Percentiles rank a stretch among this genome's conserved stretches.
phyloP scores from a whole-genome alignment of 768 basidiomycete genomes.

The Agaricus subrufescens region DNA sequence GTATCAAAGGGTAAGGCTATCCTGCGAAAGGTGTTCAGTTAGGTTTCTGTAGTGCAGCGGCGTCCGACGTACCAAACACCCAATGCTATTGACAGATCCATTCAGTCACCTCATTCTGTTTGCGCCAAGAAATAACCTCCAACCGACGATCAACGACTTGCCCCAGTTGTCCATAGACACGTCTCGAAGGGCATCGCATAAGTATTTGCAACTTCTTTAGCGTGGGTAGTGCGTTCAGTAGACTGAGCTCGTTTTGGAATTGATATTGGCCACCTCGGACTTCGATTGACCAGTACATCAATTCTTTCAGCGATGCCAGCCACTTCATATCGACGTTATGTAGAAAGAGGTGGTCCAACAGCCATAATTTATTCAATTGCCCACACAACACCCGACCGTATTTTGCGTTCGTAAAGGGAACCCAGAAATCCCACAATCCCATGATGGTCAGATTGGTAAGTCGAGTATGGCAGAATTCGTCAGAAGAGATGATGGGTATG shows the following conservation, averaged over 20 bases:
- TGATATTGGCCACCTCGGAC: background rate
- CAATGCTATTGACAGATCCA: background rate
- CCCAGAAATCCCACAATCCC: constrained; percentile 7
- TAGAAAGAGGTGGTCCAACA: constrained; percentile 3
- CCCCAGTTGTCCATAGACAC: background rate
- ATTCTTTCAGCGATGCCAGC: constrained; percentile 2
- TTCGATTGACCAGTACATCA: constrained; percentile 5
- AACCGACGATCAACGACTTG: background rate
- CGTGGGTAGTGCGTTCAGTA: background rate
- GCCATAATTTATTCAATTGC: background rate
- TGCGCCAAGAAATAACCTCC: background rate
- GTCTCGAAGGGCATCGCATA: background rate
- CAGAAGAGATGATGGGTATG: background rate
- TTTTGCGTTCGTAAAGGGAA: background rate
- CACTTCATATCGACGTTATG: background rate
- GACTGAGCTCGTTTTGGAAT: background rate
- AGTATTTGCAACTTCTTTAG: background rate
- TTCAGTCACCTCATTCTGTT: background rate
- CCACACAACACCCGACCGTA: background rate
- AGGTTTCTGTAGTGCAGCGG: too few species aligned
- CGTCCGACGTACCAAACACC: background rate
- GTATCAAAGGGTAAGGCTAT: too few species aligned
- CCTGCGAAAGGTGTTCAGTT: too few species aligned
- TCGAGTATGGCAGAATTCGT: background rate
- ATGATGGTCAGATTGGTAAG: constrained; percentile 1